Conservation (phyloP, 345 rosid species). For the Nephelium lappaceum region DNA sequence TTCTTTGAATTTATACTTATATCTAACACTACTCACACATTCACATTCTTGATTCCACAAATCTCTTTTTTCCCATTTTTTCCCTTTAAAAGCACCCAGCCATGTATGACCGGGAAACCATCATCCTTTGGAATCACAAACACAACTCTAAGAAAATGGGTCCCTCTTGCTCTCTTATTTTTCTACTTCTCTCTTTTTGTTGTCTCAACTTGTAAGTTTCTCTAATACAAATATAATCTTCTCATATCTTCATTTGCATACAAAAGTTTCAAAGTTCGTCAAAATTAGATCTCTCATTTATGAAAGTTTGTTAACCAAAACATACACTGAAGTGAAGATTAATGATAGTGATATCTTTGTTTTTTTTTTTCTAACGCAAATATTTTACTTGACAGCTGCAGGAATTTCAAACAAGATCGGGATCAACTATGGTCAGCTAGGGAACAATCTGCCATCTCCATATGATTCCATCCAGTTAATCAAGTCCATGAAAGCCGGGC, state of each 20-base stretch:
- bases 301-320: no score
- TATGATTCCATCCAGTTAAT: conserved; percentile 50
- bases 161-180: conserved; percentile 21
- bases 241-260: background rate
- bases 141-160: background rate
- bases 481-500: conserved; percentile 47
- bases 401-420: conserved; percentile 37
- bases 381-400: conserved; percentile 38
- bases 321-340: no score
- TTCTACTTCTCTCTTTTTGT: conserved; percentile 20
- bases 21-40: background rate
- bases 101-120: background rate
- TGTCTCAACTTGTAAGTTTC: conserved; percentile 22
- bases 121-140: background rate
- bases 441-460: conserved; percentile 63
- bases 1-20: background rate
- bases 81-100: background rate
- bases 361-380: background rate
- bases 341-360: no score
- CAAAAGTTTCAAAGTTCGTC: background rate
- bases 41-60: background rate
- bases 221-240: background rate
- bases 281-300: no score
- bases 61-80: background rate
- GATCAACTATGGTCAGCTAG: conserved; percentile 52